Evolutionary conservation across 495 filamentous ascomycete genomes (phyloP), one percentile per base, ranked within the genome.

Genomic region (Xylaria castorea): DNA sequence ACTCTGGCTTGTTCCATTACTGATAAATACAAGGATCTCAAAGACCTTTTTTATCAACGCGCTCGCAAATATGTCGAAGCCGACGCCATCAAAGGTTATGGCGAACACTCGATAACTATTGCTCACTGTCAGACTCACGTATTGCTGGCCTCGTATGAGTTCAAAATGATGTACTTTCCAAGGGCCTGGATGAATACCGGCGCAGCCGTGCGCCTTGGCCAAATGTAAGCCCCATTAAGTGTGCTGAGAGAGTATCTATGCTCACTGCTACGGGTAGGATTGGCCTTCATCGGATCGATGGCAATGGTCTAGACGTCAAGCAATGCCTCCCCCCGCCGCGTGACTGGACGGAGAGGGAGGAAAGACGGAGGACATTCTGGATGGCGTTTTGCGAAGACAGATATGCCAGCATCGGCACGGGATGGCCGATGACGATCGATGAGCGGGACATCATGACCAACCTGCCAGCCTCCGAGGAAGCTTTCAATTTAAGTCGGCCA

Each of bases 151-250:
- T 88, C 87, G 0, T 98, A 97, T 76, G 96, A 99, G 79, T 98
- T 98, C 79, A 97, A 94, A 81, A 92, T 93, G 87, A 98, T 99
- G 93, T 97, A 93, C 80, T 99, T 99, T 75, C 96, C 96, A 2
- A 86, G 97, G 51, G 97, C 97, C 4, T 99, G 96, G 96, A 87
- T 98, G 81, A 97, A 92, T 69, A 90, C 92, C 12, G 97, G 95
- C 20, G 87, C 93, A 65, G 92, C 91, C 3, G 88, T 91, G 18
- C 86, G 96, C 70, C 80, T 97, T 69, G 87, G 87, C 55, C 89
- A 97, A 73, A 98, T 98, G 97, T 83, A 74, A 77, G 82, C 50
- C 7, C 22, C 36, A 12, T 18, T 2, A 18, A 32, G 11, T 38
- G 40, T 34, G 25, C 7, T 18, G 18, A 42, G 36, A 57, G 25